Evolutionary conservation across 257 asterid species (phyloP), one percentile per base, ranked within the genome.

Genomic region (Penstemon newberryi): DNA sequence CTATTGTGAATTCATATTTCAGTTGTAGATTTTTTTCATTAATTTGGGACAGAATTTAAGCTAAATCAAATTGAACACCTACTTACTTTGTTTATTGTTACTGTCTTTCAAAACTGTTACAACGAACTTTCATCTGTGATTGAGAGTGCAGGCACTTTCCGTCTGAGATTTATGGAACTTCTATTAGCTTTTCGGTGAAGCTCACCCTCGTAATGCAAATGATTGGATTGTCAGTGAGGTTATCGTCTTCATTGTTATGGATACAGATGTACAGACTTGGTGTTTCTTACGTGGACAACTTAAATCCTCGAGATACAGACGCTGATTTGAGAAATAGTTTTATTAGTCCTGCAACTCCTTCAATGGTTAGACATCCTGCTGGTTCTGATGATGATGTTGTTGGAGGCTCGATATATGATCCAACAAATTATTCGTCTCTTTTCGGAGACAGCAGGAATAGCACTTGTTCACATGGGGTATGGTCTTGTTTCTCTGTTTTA

Each of bases 261-360:
- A 82, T 89, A 70, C 96, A 92, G 82, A 92, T 92, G 96, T 92
- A 92, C 82, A 89, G 92, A 83, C 83, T 92, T 70, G 98, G 98
- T 65, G 94, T 75, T 82, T 83, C 96, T 66, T 70, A 81, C 80
- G 57, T 74, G 67, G 85, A 87, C 54, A 81, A 54, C 77, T 76
- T 89, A 56, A 74, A 60, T 78, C 73, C 77, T 71, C 81, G 86
- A 77, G 92, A 89, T 70, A 79, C 85, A 45, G 96, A 92, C 54
- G 77, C 45, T 72, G 90, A 86, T 83, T 72, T 85, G 80, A 83
- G 92, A 76, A 86, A 83, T 75, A 87, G 91, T 81, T 92, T 89
- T 77, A 87, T 92, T 72, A 86, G 75, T 78, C 98, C 96, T 68
- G 86, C 87, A 33, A 82, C 95, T 60, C 92, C 92, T 60, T 49